Evolutionary conservation across 768 basidiomycete species (phyloP), one percentile per base, ranked within the genome.

Genomic region (Clavaria fumosa): DNA sequence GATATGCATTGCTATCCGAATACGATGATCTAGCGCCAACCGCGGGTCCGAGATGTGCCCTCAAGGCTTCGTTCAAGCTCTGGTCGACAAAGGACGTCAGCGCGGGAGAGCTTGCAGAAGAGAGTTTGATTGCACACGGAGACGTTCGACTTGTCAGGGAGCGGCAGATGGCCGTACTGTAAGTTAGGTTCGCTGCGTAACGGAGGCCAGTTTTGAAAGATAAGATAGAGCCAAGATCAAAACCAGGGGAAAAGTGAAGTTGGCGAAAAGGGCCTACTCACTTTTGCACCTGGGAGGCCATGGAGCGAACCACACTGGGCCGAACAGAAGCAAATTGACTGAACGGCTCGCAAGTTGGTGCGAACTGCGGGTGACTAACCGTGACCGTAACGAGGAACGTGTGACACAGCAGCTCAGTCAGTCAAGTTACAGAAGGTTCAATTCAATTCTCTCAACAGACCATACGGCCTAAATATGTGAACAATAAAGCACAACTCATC

Each of bases 1-100:
- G n/a, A n/a, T n/a, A n/a, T n/a, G n/a, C n/a, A n/a, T n/a, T 59
- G 42, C 40, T 42, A 41, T 56, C 56, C 18, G 42, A 46, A 43
- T 41, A 48, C 37, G 48, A 48, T 19, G 50, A 48, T 40, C 59
- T 60, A 40, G 46, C 43, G 24, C 43, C 54, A 37, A 59, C 49
- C 28, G 58, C 53, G 46, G 57, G 59, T 47, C 63, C 50, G 34
- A 70, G 57, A 53, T 73, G 73, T 5, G 58, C 52, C 24, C 69
- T 72, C 34, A 78, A 58, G 19, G 75, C 75, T 51, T 76, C 72
- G 20, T 70, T 69, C 42, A 78, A 56, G 49, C 71, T 69, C 64
- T n/a, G n/a, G n/a, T n/a, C n/a, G n/a, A n/a, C n/a, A n/a, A n/a
- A n/a, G n/a, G n/a, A n/a, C n/a, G n/a, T n/a, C n/a, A n/a, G n/a